Evolutionary conservation across 2,329 filamentous ascomycete genomes (phyloP), one percentile per base, ranked within the genome.

Genomic region (Fusarium hostae): DNA sequence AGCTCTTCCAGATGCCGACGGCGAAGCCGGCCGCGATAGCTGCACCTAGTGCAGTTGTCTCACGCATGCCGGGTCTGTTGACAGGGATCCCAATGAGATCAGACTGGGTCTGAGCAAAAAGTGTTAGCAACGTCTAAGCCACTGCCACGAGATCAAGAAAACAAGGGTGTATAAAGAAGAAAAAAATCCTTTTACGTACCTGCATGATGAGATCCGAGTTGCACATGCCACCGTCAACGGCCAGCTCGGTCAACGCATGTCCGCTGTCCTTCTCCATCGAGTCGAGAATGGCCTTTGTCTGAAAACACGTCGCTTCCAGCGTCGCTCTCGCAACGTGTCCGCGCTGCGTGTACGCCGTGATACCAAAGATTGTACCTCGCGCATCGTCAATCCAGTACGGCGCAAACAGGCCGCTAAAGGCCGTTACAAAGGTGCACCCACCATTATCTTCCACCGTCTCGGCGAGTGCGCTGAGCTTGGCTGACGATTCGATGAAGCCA

Each of bases 371-470:
- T 44, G 92, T 95, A 63, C 92, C 93, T 77, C 92, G 88, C 3
- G 92, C 92, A 81, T 94, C 92, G 79, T 95, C 92, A 70, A 94
- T 92, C 93, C 92, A 95, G 82, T 95, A 95, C 1, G 93, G 93
- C 1, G 92, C 92, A 78, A 94, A 95, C 6, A 95, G 86, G 54
- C 92, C 92, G 79, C 90, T 93, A 79, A 95, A 95, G 13, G 92
- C 93, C 13, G 92, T 95, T 65, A 95, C 93, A 75, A 95, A 88
- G 22, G 92, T 89, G 75, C 91, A 90, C 12, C 93, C 93, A 65
- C 92, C 93, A 71, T 91, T 94, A 80, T 95, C 91, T 61, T 83
- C 79, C 34, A 86, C 84, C 10, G 83, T 84, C 79, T 85, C 83
- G 52, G 84, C 84, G n/a, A 86, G 77, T 2, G 80, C 79, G 61